Base-by-base conservation (phyloP, 768 basidiomycete genomes). In the Leccinum longicurvipes region DNA sequence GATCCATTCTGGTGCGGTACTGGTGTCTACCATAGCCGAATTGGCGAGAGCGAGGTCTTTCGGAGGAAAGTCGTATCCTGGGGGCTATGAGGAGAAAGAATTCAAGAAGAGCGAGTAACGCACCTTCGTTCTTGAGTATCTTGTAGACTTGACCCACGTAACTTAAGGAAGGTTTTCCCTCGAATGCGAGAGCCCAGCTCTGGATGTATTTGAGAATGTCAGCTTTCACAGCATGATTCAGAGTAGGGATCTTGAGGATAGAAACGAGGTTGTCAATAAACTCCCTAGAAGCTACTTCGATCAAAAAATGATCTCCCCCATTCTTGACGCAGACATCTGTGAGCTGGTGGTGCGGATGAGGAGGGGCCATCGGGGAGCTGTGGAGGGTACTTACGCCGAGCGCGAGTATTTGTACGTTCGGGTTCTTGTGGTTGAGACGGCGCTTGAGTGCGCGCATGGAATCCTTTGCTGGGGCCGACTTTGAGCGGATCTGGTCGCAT, bases 311-410 rank as follows among this genome's bases (percentile, higher is more conserved):
- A 61, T 98, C 93, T 0, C 97, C 97, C 10, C 93, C 93, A 65
- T 99, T 99, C 85, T 99, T 99, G 70, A 98, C 82, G 65, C 92
- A 94, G 9, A 86, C 79, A 72, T 98, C 97, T 47, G 90, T 85
- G 48, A 98, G 78, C 90, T 96, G 68, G 4, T 3, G 51, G 14
- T 34, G 41, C 10, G 31, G 28, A 24, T 63, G 48, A 56, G 52
- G 15, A 44, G 50, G 29, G 47, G 54, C 39, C 4, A 49, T 45
- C 29, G 27, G n/a, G 12, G n/a, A 12, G 15, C 5, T 1, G n/a
- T 24, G 8, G 24, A 29, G 31, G 47, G 8, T 36, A 80, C 91
- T 65, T 68, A 96, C 94, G 11, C 82, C 78, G 12, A 97, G 80
- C n/a, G 93, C 84, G 55, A 94, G 77, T 28, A 95, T 77, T 72